A percentile compares a stretch with the other conserved stretches of the same genome.
These are phyloP conservation scores for Gardenia jasminoides DNA, from an alignment of 257 asterid genomes.

Conservation along the genomic window DNA sequence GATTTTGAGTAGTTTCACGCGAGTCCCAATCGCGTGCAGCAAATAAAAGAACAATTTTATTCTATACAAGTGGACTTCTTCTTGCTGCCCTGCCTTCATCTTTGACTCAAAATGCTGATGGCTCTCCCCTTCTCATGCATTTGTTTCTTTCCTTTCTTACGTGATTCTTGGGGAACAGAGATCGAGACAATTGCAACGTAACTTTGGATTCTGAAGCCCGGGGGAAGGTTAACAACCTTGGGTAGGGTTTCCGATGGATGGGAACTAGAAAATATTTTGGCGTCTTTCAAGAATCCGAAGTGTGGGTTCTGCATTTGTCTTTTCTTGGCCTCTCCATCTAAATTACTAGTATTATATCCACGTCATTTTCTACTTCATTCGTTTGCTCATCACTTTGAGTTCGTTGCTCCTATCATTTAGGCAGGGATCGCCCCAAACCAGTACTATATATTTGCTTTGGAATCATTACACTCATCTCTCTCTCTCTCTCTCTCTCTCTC, in stretches of 20 bases:
- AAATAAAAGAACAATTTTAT: not conserved
- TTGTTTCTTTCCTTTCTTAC: slow-evolving; percentile 12
- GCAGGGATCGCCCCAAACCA: not conserved
- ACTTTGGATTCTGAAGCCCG: slow-evolving; percentile 37
- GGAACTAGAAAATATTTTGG: too few relatives aligned
- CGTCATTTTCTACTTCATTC: not conserved
- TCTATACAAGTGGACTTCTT: too few relatives aligned
- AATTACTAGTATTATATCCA: not conserved
- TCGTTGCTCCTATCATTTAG: not conserved
- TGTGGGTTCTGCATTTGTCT: slow-evolving; percentile 19
- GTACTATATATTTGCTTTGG: not conserved
- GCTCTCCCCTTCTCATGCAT: not conserved
- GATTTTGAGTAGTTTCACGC: slow-evolving; percentile 5
- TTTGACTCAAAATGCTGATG: slow-evolving; percentile 23
- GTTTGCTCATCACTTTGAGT: too few relatives aligned
- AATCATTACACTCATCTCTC: slow-evolving; percentile 2
- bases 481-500: not conserved
- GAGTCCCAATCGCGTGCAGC: slow-evolving; percentile 21
- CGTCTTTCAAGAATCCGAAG: slow-evolving; percentile 41
- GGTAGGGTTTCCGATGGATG: too few relatives aligned
- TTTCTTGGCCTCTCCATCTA: not conserved
- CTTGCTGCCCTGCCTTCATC: slow-evolving; percentile 23
- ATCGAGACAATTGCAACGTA: slow-evolving; percentile 38
- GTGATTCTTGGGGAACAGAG: slow-evolving; percentile 52
- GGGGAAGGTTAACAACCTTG: not conserved